Base-by-base conservation (phyloP, 805 yeast species). In the Deakozyma indianensis region DNA sequence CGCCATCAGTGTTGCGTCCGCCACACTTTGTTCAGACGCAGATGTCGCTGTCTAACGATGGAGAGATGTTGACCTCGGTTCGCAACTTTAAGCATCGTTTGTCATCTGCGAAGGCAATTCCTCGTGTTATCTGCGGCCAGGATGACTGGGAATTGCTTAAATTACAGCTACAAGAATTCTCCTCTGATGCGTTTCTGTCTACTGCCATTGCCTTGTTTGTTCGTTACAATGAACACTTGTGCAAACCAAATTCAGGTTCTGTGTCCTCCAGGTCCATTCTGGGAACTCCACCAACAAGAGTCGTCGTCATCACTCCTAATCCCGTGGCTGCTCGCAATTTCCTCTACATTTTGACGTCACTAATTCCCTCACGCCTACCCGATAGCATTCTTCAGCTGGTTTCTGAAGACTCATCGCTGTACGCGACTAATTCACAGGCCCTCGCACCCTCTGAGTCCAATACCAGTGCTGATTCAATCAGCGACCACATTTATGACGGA, bases 101-200 rank as follows among this genome's bases (percentile, higher is more conserved):
- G 47, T 3, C 48, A 48, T 15, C 49, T 53, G 18, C 48, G 48
- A 15, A 49, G 38, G 18, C 18, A 5, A 32, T 50, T 18, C 59
- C 59, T 4, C 44, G 57, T 21, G 53, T 55, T 21, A 38, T 55
- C 23, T 55, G 57, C 25, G 57, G 59, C 15, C 59, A 55, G 45
- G 48, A 42, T 24, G 43, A 45, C 35, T 14, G 43, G 47, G 47
- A 43, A 38, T 3, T 35, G 40, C 15, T 43, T 23, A 9, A n/a
- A 7, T 9, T n/a, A 28, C 47, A 41, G 47, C 28, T 41, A 25
- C 44, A 44, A 44, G 35, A 43, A 23, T 35, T 35, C 9, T 44
- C 42, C 7, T 35, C 29, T 7, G 42, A 44, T 44, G 38, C 27
- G 47, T 41, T 44, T 23, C 41, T 44, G n/a, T 18, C 44, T 3